A percentile compares a stretch with the other conserved stretches of the same genome.
Evolutionary conservation across 2,329 filamentous ascomycete species (phyloP).

Genomic region (Alternaria solani): DNA sequence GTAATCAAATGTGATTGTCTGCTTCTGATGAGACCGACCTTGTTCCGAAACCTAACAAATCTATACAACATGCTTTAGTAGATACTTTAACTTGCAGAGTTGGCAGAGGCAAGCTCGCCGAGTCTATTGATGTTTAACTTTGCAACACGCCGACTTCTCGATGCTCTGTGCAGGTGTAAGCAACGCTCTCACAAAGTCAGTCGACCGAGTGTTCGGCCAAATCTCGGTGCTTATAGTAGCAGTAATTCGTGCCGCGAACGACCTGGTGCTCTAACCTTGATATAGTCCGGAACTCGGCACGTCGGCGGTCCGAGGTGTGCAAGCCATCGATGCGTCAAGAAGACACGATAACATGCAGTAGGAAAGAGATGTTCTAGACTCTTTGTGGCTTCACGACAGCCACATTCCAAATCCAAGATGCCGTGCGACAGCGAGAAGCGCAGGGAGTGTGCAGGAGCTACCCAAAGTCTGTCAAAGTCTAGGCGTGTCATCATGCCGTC

Average conservation of each 20-base stretch:
- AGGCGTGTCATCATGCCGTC: background rate
- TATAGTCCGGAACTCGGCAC: constrained; percentile 1
- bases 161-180: background rate
- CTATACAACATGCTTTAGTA: background rate
- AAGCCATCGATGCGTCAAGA: background rate
- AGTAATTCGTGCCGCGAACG: background rate
- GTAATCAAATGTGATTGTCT: background rate
- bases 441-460: background rate
- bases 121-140: background rate
- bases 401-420: background rate
- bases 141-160: background rate
- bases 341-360: background rate
- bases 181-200: background rate
- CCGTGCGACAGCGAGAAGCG: background rate
- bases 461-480: background rate
- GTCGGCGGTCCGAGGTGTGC: background rate
- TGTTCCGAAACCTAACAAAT: background rate
- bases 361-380: background rate
- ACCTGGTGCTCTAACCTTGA: background rate
- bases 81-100: background rate
- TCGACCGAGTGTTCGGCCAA: background rate
- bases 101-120: background rate
- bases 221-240: background rate
- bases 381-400: background rate
- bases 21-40: background rate